phyloP scores from a whole-genome alignment of 164 flowering plant species.

The Sextonia rubra region DNA sequence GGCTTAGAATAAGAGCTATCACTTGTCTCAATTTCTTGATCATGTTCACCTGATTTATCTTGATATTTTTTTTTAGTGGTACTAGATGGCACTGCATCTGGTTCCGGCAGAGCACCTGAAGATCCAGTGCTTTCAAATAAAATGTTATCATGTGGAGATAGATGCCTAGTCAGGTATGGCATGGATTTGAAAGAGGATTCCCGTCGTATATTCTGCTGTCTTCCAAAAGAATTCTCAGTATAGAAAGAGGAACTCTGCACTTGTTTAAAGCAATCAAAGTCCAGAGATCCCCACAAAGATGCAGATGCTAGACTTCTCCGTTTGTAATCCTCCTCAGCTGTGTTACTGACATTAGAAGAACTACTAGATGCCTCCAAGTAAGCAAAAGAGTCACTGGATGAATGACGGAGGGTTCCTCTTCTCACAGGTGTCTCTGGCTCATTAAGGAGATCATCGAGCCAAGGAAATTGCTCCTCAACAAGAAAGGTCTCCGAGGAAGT shows the following conservation, averaged over 20 bases:
- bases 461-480: slow-evolving; percentile 82
- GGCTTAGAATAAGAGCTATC: slow-evolving; percentile 44
- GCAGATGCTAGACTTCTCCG: slow-evolving; percentile 29
- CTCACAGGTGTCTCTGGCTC: slow-evolving; percentile 86
- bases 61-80: slow-evolving; percentile 36
- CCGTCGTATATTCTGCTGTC: slow-evolving; percentile 41
- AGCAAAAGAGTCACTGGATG: slow-evolving; percentile 91
- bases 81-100: slow-evolving; percentile 29
- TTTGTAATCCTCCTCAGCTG: slow-evolving; percentile 43
- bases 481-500: slow-evolving; percentile 78
- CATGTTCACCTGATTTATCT: slow-evolving; percentile 28
- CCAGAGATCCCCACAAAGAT: slow-evolving; percentile 55
- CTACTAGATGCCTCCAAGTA: slow-evolving; percentile 48
- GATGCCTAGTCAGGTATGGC: slow-evolving; percentile 25
- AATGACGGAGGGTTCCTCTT: slow-evolving; percentile 72
- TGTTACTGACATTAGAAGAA: slow-evolving; percentile 34
- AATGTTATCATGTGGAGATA: slow-evolving; percentile 32
- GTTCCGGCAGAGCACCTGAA: slow-evolving; percentile 28
- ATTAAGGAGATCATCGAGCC: slow-evolving; percentile 92
- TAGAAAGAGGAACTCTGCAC: slow-evolving; percentile 37
- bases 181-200: slow-evolving; percentile 35
- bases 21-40: slow-evolving; percentile 48
- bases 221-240: slow-evolving; percentile 35
- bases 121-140: slow-evolving; percentile 34
- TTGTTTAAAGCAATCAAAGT: slow-evolving; percentile 44